Conservation (phyloP, 306 rosid species). For the Vigna reflexopilosa region DNA sequence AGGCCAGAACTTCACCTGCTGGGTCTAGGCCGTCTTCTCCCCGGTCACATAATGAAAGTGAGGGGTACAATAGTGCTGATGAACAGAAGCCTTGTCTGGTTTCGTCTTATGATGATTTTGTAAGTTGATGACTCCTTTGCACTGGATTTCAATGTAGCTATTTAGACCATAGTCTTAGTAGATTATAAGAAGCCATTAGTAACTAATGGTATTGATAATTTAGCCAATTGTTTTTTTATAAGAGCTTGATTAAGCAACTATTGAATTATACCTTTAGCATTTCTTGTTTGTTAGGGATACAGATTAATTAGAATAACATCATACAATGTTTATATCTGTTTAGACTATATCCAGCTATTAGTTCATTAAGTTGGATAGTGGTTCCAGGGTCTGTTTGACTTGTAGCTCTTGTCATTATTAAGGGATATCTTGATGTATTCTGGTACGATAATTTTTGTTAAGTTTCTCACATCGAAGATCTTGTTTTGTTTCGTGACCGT, state of each 20-base stretch:
- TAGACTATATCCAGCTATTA: not conserved
- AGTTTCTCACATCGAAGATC: constrained; percentile 23
- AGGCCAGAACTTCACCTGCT: constrained; percentile 76
- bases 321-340: not conserved
- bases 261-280: constrained; percentile 4
- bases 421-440: constrained; percentile 2
- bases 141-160: not conserved
- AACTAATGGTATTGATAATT: constrained; percentile 10
- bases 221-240: not conserved
- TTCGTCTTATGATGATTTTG: constrained; percentile 79
- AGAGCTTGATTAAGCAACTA: not conserved
- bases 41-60: constrained; percentile 85
- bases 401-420: not conserved
- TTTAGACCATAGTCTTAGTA: not conserved
- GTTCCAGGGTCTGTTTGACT: not conserved
- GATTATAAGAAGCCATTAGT: not conserved
- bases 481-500: constrained; percentile 22
- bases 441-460: not conserved
- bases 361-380: not conserved
- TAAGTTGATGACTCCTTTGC: constrained; percentile 55
- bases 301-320: constrained; percentile 1
- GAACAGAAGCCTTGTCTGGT: constrained; percentile 81
- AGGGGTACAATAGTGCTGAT: constrained; percentile 96
- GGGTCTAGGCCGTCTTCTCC: constrained; percentile 92
- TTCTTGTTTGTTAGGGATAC: not conserved